Percentiles rank a stretch among this genome's conserved stretches.
Conservation (phyloP, 176 grass and related monocot genomes). For the Otatea glauca region DNA sequence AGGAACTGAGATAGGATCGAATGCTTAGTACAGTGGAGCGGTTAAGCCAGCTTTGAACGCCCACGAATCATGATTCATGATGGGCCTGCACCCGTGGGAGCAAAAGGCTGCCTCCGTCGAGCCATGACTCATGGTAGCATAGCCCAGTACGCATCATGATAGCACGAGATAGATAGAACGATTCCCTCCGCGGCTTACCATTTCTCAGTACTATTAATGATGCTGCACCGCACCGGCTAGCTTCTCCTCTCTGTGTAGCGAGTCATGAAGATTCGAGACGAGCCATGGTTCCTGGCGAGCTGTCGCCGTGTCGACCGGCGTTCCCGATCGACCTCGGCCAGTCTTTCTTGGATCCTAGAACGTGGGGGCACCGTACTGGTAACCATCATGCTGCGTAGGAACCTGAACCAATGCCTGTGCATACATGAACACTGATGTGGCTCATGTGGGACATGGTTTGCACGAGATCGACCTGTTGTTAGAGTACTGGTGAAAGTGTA, state of each 20-base stretch:
- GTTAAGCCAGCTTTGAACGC: slow-evolving; percentile 22
- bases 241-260: not conserved
- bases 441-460: not conserved
- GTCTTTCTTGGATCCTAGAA: not conserved
- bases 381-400: not conserved
- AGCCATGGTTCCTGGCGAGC: not conserved
- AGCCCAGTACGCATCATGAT: slow-evolving; percentile 24
- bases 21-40: slow-evolving; percentile 15
- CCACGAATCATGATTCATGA: slow-evolving; percentile 46
- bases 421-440: not conserved
- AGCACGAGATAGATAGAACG: not conserved
- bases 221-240: slow-evolving; percentile 12
- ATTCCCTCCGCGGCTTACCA: not conserved
- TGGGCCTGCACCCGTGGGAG: slow-evolving; percentile 48
- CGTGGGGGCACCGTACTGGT: not conserved
- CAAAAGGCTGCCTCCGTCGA: slow-evolving; percentile 40
- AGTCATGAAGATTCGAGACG: slow-evolving; percentile 25
- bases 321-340: not conserved
- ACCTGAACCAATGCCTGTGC: not conserved
- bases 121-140: not conserved
- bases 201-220: slow-evolving; percentile 5
- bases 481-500: not conserved
- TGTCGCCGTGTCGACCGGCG: slow-evolving; percentile 31
- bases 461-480: not conserved
- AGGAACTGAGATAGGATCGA: not conserved